These are phyloP conservation scores for Tubosaeta sp. DNA, from an alignment of 768 basidiomycete species.

Conservation along the genomic window DNA sequence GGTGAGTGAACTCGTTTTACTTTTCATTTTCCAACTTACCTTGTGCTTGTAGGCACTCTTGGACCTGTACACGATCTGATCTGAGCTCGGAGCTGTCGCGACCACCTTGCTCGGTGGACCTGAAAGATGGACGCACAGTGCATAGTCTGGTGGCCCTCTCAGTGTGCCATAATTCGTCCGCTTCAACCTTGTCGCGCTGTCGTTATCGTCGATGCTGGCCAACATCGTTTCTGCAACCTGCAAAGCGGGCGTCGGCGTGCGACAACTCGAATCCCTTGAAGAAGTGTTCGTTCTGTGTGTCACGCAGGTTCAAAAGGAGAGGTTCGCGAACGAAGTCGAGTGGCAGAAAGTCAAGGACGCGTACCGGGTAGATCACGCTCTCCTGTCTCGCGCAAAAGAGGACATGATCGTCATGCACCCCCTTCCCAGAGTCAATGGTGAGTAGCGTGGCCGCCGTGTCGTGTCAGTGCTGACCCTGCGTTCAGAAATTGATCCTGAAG, in stretches of 20 bases:
- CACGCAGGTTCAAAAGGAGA: constrained; percentile 93
- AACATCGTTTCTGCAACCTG: constrained; percentile 78
- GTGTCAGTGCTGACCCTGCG: constrained; percentile 7
- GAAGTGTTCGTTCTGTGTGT: constrained; percentile 96
- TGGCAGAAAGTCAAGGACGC: constrained; percentile 91
- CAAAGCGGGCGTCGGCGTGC: constrained; percentile 75
- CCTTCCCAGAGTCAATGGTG: constrained; percentile 87
- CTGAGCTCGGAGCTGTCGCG: constrained; percentile 94
- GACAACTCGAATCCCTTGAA: constrained; percentile 82
- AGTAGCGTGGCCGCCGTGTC: constrained; percentile 17
- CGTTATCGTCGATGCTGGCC: constrained; percentile 83
- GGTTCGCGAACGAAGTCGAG: constrained; percentile 76
- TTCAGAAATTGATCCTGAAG: constrained; percentile 97
- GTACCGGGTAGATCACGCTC: constrained; percentile 91
- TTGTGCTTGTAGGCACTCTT: constrained; percentile 56
- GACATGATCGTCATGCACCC: constrained; percentile 99
- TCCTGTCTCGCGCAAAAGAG: constrained; percentile 89
- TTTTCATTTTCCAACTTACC: constrained; percentile 1
- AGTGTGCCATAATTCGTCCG: constrained; percentile 92
- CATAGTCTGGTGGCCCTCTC: constrained; percentile 91
- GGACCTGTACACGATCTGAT: constrained; percentile 93
- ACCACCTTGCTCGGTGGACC: constrained; percentile 90
- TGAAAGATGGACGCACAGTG: constrained; percentile 97
- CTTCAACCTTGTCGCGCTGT: constrained; percentile 93
- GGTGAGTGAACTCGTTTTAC: constrained; percentile 39